A percentile compares a stretch with the other conserved stretches of the same genome.
Evolutionary conservation across 108 stramenopile genomes (phyloP).

Genomic region (Cyclostephanos invisitatus): DNA sequence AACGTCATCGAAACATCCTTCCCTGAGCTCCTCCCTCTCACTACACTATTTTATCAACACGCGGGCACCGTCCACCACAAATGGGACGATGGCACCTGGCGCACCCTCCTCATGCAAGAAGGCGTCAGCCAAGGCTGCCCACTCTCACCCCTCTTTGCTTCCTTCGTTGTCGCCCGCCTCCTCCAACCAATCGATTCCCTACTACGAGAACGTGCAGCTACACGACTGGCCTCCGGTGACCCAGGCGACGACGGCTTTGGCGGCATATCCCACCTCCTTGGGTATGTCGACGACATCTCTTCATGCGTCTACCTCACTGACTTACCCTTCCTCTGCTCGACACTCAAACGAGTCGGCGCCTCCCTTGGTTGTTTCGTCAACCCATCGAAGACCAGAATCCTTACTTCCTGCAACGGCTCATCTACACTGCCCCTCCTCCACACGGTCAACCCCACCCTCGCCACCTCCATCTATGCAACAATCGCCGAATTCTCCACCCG

Average conservation of each 20-base stretch:
- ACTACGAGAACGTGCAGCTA: not conserved
- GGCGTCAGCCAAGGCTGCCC: conserved; percentile 34
- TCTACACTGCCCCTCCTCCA: not conserved
- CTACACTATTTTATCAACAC: not conserved
- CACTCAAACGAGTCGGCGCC: not conserved
- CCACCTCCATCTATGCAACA: not conserved
- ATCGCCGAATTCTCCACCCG: conserved; percentile 6
- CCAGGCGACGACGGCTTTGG: conserved; percentile 16
- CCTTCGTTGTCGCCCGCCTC: conserved; percentile 16
- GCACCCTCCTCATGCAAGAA: conserved; percentile 9
- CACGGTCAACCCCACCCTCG: not conserved
- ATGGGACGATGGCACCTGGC: conserved; percentile 15
- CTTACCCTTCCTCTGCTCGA: conserved; percentile 5
- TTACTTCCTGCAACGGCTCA: conserved; percentile 3
- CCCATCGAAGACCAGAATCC: conserved; percentile 13
- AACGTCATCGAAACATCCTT: conserved; percentile 1
- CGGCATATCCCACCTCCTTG: conserved; percentile 13
- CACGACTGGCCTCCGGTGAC: not conserved
- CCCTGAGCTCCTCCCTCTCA: not conserved
- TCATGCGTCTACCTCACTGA: conserved; percentile 11
- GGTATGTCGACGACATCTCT: conserved; percentile 20
- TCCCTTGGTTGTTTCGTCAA: conserved; percentile 9
- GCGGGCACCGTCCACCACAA: not conserved
- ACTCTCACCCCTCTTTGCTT: conserved; percentile 24
- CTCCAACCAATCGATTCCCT: not conserved